These are phyloP conservation scores for Aspergillus luchuensis DNA, from an alignment of 2,329 filamentous ascomycete species.

Conservation along the genomic window DNA sequence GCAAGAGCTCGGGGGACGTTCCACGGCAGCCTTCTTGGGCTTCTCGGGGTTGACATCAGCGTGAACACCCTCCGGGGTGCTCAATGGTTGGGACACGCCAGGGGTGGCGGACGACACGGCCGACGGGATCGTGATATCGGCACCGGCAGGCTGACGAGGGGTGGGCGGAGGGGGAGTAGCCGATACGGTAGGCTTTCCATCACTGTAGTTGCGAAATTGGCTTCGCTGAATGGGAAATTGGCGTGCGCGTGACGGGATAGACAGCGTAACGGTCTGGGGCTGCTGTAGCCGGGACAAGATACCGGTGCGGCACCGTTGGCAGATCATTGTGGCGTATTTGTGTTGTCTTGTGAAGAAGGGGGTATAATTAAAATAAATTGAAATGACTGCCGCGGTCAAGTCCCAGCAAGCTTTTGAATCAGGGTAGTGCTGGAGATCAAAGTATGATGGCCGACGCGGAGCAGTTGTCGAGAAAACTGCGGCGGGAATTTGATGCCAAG, in stretches of 20 bases:
- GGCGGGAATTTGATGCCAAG: slow-evolving; percentile 42
- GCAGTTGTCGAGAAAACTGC: slow-evolving; percentile 35
- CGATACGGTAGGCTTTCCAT: slow-evolving; percentile 32
- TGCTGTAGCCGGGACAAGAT: slow-evolving; percentile 43
- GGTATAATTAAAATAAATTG: not conserved
- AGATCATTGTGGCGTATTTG: slow-evolving; percentile 37
- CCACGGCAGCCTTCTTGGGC: slow-evolving; percentile 28
- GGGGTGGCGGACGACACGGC: slow-evolving; percentile 44
- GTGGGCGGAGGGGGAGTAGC: slow-evolving; percentile 34
- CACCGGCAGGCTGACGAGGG: slow-evolving; percentile 36
- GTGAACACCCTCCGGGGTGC: slow-evolving; percentile 39
- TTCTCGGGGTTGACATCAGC: slow-evolving; percentile 29
- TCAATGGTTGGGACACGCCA: slow-evolving; percentile 45
- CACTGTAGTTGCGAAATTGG: slow-evolving; percentile 38
- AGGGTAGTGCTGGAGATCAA: slow-evolving; percentile 10
- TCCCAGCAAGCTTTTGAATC: not conserved
- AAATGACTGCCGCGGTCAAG: not conserved
- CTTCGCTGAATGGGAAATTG: slow-evolving; percentile 33
- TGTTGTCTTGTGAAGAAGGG: not conserved
- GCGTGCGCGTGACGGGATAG: slow-evolving; percentile 32
- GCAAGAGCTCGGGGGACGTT: slow-evolving; percentile 42
- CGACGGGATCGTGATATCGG: slow-evolving; percentile 37
- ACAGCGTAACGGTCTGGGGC: slow-evolving; percentile 30
- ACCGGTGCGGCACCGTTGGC: slow-evolving; percentile 44
- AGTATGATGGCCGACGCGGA: slow-evolving; percentile 10